A percentile compares a stretch with the other conserved stretches of the same genome.
phyloP scores from a whole-genome alignment of 2,329 filamentous ascomycete genomes.

The Akanthomyces muscarius region DNA sequence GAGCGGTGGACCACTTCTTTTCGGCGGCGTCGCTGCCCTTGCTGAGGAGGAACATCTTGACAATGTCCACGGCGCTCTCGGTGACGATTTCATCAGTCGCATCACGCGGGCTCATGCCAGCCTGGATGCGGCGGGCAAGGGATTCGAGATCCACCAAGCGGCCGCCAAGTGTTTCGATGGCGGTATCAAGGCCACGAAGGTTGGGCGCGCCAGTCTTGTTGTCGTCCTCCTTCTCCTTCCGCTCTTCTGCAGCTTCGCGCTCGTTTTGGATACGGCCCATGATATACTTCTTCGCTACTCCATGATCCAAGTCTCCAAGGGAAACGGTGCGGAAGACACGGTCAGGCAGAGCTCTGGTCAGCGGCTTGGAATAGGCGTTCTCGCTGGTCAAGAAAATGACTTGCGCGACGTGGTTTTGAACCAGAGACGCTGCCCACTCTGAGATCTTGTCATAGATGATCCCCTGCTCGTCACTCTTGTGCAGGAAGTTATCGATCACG shows the following conservation, averaged over 20 bases:
- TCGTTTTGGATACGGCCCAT: slow-evolving; percentile 67
- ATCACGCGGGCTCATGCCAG: slow-evolving; percentile 74
- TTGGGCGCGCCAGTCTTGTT: slow-evolving; percentile 35
- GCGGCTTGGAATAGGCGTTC: slow-evolving; percentile 78
- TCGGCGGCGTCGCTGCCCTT: slow-evolving; percentile 43
- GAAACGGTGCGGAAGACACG: slow-evolving; percentile 84
- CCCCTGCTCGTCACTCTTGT: slow-evolving; percentile 63
- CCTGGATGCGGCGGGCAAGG: slow-evolving; percentile 81
- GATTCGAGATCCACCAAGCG: slow-evolving; percentile 95
- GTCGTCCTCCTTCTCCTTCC: slow-evolving; percentile 25
- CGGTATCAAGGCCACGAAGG: slow-evolving; percentile 70
- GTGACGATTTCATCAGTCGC: slow-evolving; percentile 87
- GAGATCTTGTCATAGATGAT: slow-evolving; percentile 76
- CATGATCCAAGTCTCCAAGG: slow-evolving; percentile 78
- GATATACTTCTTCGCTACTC: slow-evolving; percentile 88
- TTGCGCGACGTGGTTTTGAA: slow-evolving; percentile 84
- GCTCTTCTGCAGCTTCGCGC: slow-evolving; percentile 29
- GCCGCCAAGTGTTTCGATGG: slow-evolving; percentile 79
- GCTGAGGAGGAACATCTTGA: slow-evolving; percentile 86
- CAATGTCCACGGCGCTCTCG: slow-evolving; percentile 81
- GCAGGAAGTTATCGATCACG: slow-evolving; percentile 86
- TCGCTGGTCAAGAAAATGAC: slow-evolving; percentile 93
- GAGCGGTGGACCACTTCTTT: slow-evolving; percentile 72
- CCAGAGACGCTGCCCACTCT: slow-evolving; percentile 84
- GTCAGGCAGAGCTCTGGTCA: slow-evolving; percentile 84